These are phyloP conservation scores for Penicillium freii DNA, from an alignment of 2,329 filamentous ascomycete species.

Conservation along the genomic window DNA sequence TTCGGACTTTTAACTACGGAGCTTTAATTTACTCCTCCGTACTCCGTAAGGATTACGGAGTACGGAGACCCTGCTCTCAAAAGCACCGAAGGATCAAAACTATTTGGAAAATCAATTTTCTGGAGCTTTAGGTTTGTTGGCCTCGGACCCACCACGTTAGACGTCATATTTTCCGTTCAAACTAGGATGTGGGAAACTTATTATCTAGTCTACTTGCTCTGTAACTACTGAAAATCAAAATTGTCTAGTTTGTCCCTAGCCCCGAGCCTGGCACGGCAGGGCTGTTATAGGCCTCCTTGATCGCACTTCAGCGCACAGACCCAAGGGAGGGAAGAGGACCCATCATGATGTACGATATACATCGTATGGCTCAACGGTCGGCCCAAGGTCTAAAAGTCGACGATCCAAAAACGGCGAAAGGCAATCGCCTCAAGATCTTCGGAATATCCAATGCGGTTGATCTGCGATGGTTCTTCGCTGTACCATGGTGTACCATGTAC, in stretches of 20 bases:
- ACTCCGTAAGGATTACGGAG: too few species aligned
- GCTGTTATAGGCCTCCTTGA: background rate
- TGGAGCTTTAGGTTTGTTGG: constrained; percentile 5
- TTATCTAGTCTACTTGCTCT: too few species aligned
- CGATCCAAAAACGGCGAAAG: constrained; percentile 11
- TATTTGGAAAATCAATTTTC: constrained; percentile 2
- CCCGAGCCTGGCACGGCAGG: background rate
- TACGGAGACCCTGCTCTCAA: background rate
- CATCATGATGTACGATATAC: constrained; percentile 14
- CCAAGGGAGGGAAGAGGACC: background rate
- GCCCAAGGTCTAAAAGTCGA: constrained; percentile 12
- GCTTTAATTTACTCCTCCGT: too few species aligned
- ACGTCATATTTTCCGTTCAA: background rate
- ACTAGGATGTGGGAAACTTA: too few species aligned
- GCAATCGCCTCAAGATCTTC: constrained; percentile 23
- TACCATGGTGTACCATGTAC: background rate
- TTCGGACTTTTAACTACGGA: background rate
- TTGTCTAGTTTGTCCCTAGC: background rate
- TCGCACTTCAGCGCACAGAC: constrained; percentile 16
- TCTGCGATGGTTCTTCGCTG: constrained; percentile 5
- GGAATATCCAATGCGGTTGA: constrained; percentile 11
- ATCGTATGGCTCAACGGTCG: constrained; percentile 22
- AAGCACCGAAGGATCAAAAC: background rate
- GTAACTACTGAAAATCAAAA: background rate
- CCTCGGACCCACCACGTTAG: background rate